Percentiles rank a stretch among this genome's conserved stretches.
Evolutionary conservation across 1,284 basidiomycete species (phyloP).

Genomic region (Ustilago tritici): DNA sequence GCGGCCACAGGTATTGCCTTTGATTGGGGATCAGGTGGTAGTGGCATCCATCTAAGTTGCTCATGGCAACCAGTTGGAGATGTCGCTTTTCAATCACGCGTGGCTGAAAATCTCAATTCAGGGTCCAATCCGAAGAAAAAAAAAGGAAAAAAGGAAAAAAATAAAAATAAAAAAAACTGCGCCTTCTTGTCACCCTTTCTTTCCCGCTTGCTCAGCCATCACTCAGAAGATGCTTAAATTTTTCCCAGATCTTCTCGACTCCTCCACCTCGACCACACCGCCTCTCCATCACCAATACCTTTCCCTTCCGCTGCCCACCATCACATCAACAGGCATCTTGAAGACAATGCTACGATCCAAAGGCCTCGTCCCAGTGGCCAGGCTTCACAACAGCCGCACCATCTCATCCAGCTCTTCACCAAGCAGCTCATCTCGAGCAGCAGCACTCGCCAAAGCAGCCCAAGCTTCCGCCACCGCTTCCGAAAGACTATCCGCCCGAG

Average conservation of each 20-base stretch:
- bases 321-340: slow-evolving; percentile 11
- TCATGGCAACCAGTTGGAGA: not conserved
- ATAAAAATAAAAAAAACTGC: not conserved
- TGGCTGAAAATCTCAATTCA: not conserved
- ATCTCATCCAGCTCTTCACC: slow-evolving; percentile 20
- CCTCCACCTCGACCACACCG: slow-evolving; percentile 13
- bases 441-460: slow-evolving; percentile 44
- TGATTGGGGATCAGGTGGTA: not conserved
- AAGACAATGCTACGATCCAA: slow-evolving; percentile 20
- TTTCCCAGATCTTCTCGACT: slow-evolving; percentile 2
- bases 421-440: slow-evolving; percentile 32
- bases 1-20: not conserved
- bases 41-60: not conserved
- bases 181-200: not conserved
- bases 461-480: slow-evolving; percentile 38
- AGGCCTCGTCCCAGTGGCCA: slow-evolving; percentile 1
- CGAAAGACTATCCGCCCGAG: slow-evolving; percentile 24
- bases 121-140: slow-evolving; percentile 10
- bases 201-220: slow-evolving; percentile 2
- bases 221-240: not conserved
- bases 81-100: slow-evolving; percentile 13
- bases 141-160: not conserved
- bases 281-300: not conserved
- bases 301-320: not conserved
- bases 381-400: slow-evolving; percentile 8